Evolutionary conservation across 768 basidiomycete genomes (phyloP).

Genomic region (Auricularia sp.): DNA sequence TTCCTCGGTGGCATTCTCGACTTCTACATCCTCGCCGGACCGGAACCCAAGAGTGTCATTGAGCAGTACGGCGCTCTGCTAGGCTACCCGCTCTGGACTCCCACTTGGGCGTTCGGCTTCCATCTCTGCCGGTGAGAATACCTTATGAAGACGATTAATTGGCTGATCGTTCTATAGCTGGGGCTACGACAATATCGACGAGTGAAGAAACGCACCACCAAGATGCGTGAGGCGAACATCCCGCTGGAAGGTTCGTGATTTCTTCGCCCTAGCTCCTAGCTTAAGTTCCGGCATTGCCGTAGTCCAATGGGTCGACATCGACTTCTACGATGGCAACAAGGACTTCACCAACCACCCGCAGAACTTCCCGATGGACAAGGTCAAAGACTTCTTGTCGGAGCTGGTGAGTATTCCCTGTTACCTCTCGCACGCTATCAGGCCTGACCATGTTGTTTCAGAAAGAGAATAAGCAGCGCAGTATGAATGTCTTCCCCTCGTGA

Average conservation of each 20-base stretch:
- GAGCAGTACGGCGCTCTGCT: constrained; percentile 59
- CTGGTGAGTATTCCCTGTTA: constrained; percentile 31
- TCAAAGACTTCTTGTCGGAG: constrained; percentile 43
- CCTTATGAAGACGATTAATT: constrained; percentile 8
- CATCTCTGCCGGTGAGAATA: constrained; percentile 52
- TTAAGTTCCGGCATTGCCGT: background rate
- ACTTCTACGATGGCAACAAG: constrained; percentile 56
- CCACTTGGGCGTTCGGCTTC: constrained; percentile 70
- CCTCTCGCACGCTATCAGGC: constrained; percentile 31
- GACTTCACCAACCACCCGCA: constrained; percentile 64
- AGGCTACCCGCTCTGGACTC: constrained; percentile 62
- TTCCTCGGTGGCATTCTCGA: constrained; percentile 25
- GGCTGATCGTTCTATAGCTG: constrained; percentile 25
- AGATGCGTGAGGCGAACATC: constrained; percentile 60
- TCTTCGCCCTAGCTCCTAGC: background rate
- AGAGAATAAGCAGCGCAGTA: constrained; percentile 40
- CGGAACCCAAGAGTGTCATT: constrained; percentile 43
- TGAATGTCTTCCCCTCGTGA: constrained; percentile 6
- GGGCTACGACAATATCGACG: constrained; percentile 45
- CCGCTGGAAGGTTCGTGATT: constrained; percentile 56
- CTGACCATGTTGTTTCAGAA: constrained; percentile 17
- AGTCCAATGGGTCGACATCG: constrained; percentile 77
- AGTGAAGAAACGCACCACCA: constrained; percentile 47
- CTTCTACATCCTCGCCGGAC: constrained; percentile 31
- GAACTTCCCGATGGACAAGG: constrained; percentile 45